These are phyloP conservation scores for Solanum neorickii DNA, from an alignment of 257 asterid species.

Conservation along the genomic window DNA sequence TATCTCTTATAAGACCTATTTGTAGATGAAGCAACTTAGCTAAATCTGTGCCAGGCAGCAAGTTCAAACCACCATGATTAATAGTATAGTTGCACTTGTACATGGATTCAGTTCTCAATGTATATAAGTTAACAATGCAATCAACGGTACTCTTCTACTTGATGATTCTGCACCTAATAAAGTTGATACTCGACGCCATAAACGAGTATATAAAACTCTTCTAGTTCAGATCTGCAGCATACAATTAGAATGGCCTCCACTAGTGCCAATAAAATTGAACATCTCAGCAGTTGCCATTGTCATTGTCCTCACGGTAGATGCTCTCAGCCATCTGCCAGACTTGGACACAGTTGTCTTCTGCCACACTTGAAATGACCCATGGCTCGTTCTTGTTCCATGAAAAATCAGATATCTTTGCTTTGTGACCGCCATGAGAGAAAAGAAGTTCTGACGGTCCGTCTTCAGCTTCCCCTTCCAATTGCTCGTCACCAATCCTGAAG, in stretches of 20 bases:
- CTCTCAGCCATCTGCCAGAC: slow-evolving; percentile 95
- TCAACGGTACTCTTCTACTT: background rate
- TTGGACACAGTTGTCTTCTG: slow-evolving; percentile 81
- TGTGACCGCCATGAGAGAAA: slow-evolving; percentile 95
- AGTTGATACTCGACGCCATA: background rate
- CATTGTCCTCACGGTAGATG: slow-evolving; percentile 69
- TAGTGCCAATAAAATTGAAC: background rate
- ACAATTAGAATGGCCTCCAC: background rate
- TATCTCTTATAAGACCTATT: background rate
- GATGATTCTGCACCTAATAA: background rate
- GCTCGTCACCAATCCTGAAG: slow-evolving; percentile 89
- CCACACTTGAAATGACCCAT: slow-evolving; percentile 93
- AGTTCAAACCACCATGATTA: background rate
- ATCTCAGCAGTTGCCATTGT: slow-evolving; percentile 8
- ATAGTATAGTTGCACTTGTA: background rate
- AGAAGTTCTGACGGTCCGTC: slow-evolving; percentile 97
- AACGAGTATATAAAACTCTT: background rate
- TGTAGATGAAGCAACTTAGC: background rate
- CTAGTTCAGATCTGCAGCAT: background rate
- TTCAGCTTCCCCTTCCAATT: slow-evolving; percentile 97
- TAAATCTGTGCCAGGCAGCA: background rate
- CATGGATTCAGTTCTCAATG: background rate
- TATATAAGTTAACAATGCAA: background rate
- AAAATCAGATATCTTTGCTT: slow-evolving; percentile 81
- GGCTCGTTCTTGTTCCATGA: slow-evolving; percentile 86